Percentiles rank a stretch among this genome's conserved stretches.
Conservation (phyloP, 2,329 filamentous ascomycete species). For the Hysterium pulicare region DNA sequence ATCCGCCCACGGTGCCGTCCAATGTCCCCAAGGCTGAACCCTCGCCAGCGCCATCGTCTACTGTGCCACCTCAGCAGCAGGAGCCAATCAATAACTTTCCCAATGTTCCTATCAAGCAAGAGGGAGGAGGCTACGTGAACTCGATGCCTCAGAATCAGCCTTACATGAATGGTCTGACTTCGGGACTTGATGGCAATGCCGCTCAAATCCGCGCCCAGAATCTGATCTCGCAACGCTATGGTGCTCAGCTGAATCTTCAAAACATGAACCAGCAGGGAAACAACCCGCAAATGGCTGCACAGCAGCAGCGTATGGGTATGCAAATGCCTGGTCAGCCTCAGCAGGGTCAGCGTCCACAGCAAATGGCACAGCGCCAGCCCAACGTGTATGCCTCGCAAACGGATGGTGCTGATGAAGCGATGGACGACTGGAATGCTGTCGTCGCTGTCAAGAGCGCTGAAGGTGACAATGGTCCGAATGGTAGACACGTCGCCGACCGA, state of each 20-base stretch:
- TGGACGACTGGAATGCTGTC: constrained; percentile 56
- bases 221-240: constrained; percentile 38
- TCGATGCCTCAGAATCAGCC: constrained; percentile 26
- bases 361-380: constrained; percentile 41
- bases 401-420: constrained; percentile 68
- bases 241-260: constrained; percentile 20
- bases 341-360: constrained; percentile 36
- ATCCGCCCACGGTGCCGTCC: constrained; percentile 41
- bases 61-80: constrained; percentile 12
- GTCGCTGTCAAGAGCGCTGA: constrained; percentile 56
- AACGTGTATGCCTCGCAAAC: constrained; percentile 58
- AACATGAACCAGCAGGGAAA: constrained; percentile 19
- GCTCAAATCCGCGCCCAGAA: constrained; percentile 55
- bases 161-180: constrained; percentile 32
- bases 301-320: constrained; percentile 36
- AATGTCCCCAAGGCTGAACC: constrained; percentile 34
- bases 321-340: constrained; percentile 31
- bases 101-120: constrained; percentile 50
- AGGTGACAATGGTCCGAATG: constrained; percentile 46
- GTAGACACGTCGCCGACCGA: constrained; percentile 58
- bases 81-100: constrained; percentile 27
- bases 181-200: constrained; percentile 41
- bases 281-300: constrained; percentile 31
- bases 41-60: constrained; percentile 25
- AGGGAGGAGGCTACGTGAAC: constrained; percentile 35